Conservation (phyloP, 306 rosid species). For the Adenanthera pavonina region DNA sequence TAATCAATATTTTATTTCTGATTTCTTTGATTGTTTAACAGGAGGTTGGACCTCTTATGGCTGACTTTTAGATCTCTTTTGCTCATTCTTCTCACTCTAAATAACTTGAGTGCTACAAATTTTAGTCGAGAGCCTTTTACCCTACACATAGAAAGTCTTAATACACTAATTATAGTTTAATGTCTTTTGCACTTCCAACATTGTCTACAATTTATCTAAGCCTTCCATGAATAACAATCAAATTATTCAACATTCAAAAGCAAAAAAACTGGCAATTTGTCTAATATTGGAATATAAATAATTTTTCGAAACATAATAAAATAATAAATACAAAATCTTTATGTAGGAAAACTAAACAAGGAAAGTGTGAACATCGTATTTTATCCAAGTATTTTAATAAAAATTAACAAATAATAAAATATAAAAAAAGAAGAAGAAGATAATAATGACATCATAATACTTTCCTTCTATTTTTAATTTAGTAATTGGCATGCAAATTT, state of each 20-base stretch:
- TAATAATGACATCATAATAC: no score
- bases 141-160: background rate
- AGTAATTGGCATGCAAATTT: no score
- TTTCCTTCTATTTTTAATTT: no score
- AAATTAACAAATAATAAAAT: no score
- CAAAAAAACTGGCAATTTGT: background rate
- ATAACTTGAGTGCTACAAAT: background rate
- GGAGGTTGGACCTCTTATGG: background rate
- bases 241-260: background rate
- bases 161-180: slow-evolving; percentile 17
- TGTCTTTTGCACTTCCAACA: slow-evolving; percentile 1
- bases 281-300: background rate
- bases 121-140: background rate
- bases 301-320: background rate
- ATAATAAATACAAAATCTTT: no score
- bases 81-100: slow-evolving; percentile 3
- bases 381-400: no score
- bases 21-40: slow-evolving; percentile 22
- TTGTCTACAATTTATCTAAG: slow-evolving; percentile 2
- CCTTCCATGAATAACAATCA: slow-evolving; percentile 10
- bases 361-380: no score
- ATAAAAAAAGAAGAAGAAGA: no score
- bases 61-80: background rate
- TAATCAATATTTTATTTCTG: background rate
- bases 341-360: no score